Evolutionary conservation across 257 asterid genomes (phyloP).

Genomic region (Orobanche coerulescens): DNA sequence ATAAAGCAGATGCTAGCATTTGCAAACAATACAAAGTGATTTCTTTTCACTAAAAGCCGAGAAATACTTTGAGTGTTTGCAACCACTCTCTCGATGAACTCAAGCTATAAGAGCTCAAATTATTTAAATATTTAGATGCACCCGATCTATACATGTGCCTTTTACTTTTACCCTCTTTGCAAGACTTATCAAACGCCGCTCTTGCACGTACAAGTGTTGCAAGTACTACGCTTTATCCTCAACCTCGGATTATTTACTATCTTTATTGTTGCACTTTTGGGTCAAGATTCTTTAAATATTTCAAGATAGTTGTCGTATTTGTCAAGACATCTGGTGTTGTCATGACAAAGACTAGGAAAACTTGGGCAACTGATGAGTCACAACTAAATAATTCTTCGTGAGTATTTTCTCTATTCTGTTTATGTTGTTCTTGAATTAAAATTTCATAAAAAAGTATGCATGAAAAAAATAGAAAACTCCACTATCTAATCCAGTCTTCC

Average conservation of each 20-base stretch:
- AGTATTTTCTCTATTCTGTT: slow-evolving; percentile 22
- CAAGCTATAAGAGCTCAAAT: not conserved
- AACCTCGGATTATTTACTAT: slow-evolving; percentile 97
- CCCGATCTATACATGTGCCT: slow-evolving; percentile 3
- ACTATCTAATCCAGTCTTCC: not conserved
- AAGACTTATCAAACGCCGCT: slow-evolving; percentile 95
- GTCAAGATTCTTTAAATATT: slow-evolving; percentile 75
- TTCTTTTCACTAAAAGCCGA: not conserved
- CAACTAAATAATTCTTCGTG: slow-evolving; percentile 54
- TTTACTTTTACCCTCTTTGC: slow-evolving; percentile 25
- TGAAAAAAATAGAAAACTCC: not conserved
- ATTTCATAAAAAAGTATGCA: not conserved
- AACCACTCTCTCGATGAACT: not conserved
- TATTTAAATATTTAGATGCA: slow-evolving; percentile 5
- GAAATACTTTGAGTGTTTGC: not conserved
- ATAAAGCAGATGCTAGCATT: too few relatives aligned
- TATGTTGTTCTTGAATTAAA: slow-evolving; percentile 8
- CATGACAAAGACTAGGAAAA: slow-evolving; percentile 95
- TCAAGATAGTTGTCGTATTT: slow-evolving; percentile 78
- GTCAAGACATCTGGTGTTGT: slow-evolving; percentile 88
- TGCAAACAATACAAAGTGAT: too few relatives aligned
- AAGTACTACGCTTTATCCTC: slow-evolving; percentile 96
- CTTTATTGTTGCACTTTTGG: slow-evolving; percentile 81
- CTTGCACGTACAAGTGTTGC: slow-evolving; percentile 99
- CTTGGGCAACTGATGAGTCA: slow-evolving; percentile 93